Conservation (phyloP, 2,329 filamentous ascomycete species). For the Talaromyces islandicus region DNA sequence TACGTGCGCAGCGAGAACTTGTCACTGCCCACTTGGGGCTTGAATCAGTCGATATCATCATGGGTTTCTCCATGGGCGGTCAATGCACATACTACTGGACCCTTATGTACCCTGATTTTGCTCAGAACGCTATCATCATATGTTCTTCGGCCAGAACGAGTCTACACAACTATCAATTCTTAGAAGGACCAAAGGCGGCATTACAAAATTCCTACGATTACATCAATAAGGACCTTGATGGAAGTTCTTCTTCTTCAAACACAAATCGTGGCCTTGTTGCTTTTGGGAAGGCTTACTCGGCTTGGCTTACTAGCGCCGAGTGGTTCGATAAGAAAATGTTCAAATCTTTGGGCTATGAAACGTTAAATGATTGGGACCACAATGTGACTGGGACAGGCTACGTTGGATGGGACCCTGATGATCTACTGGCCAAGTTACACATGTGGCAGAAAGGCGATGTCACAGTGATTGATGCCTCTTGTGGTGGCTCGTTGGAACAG, state of each 20-base stretch:
- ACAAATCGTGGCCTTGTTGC: conserved; percentile 32
- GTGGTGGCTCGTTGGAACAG: conserved; percentile 13
- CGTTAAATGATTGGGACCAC: no score
- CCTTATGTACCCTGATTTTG: conserved; percentile 38
- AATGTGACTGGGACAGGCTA: conserved; percentile 14
- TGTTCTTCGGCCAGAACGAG: conserved; percentile 43
- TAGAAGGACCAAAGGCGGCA: conserved; percentile 43
- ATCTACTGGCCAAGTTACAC: conserved; percentile 35
- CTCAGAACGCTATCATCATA: conserved; percentile 37
- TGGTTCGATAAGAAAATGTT: conserved; percentile 39
- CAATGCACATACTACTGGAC: conserved; percentile 46
- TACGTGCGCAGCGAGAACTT: conserved; percentile 38
- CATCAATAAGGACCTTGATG: conserved; percentile 22
- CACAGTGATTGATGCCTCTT: conserved; percentile 18
- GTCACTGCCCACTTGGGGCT: conserved; percentile 32
- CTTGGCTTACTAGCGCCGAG: conserved; percentile 42
- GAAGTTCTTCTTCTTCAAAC: conserved; percentile 16
- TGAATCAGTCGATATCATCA: conserved; percentile 32
- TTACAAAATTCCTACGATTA: conserved; percentile 39
- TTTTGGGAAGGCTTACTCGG: conserved; percentile 43
- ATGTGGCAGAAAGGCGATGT: conserved; percentile 44
- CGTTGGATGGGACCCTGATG: conserved; percentile 38
- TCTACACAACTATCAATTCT: conserved; percentile 43
- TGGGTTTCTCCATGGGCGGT: conserved; percentile 49
- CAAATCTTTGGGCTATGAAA: no score